phyloP scores from a whole-genome alignment of 2,329 filamentous ascomycete genomes.

The Camillea tinctor region DNA sequence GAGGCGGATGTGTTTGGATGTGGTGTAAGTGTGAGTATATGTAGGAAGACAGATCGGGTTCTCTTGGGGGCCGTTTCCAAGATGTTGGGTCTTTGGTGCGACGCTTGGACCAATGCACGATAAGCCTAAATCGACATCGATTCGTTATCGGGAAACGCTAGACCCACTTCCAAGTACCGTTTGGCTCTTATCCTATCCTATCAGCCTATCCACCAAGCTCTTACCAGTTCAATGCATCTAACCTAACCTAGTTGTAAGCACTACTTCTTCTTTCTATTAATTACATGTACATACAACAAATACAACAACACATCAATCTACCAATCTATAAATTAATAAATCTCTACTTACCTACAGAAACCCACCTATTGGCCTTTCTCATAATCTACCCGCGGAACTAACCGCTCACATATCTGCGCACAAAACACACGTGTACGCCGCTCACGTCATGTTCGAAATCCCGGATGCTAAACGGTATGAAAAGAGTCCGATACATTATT shows the following conservation, averaged over 20 bases:
- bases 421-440: not conserved
- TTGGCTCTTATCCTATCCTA: not conserved
- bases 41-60: not conserved
- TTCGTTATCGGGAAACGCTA: not conserved
- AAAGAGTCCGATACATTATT: not conserved
- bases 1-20: not conserved
- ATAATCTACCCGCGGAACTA: not conserved
- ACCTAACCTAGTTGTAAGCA: no score
- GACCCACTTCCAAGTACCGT: not conserved
- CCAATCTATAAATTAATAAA: not conserved
- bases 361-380: no score
- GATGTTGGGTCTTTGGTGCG: not conserved
- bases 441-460: conserved; percentile 47
- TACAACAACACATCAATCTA: no score
- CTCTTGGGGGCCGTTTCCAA: not conserved
- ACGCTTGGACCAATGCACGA: not conserved
- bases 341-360: not conserved
- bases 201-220: no score
- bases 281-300: no score
- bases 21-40: no score
- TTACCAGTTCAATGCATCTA: no score
- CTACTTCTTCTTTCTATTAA: no score
- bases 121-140: conserved; percentile 1
- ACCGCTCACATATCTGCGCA: not conserved
- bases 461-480: conserved; percentile 53